Percentiles rank a stretch among this genome's conserved stretches.
phyloP scores from a whole-genome alignment of 768 basidiomycete genomes.

The Coprinopsis cinerea region DNA sequence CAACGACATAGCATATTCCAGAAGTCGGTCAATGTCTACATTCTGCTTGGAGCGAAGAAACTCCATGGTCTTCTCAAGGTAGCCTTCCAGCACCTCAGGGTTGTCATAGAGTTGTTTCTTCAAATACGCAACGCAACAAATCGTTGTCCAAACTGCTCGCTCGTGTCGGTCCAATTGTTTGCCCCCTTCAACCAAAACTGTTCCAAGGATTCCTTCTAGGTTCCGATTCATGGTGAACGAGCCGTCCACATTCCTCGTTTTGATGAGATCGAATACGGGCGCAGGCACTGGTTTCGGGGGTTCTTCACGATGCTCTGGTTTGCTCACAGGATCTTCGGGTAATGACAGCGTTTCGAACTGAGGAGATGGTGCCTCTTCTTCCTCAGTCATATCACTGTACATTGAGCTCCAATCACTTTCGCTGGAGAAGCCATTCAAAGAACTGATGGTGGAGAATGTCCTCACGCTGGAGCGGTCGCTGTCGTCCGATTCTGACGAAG shows the following conservation, averaged over 20 bases:
- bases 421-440: constrained; percentile 32
- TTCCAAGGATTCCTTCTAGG: constrained; percentile 32
- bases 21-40: constrained; percentile 14
- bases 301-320: background rate
- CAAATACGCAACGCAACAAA: constrained; percentile 41
- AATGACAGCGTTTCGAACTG: constrained; percentile 8
- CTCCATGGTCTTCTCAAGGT: constrained; percentile 36
- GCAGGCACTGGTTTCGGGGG: constrained; percentile 10
- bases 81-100: constrained; percentile 35
- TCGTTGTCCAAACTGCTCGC: constrained; percentile 41
- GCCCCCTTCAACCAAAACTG: constrained; percentile 25
- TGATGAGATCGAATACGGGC: constrained; percentile 31
- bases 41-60: constrained; percentile 25
- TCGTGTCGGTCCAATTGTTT: constrained; percentile 23
- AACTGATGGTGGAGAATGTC: constrained; percentile 45
- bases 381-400: constrained; percentile 13
- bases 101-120: constrained; percentile 29
- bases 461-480: constrained; percentile 14
- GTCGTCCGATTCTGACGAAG: background rate
- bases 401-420: constrained; percentile 30
- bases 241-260: constrained; percentile 40
- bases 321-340: background rate
- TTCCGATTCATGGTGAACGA: constrained; percentile 33
- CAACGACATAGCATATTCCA: constrained; percentile 11
- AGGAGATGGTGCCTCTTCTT: background rate